A percentile compares a stretch with the other conserved stretches of the same genome.
These are phyloP conservation scores for Fraxinus cuspidata DNA, from an alignment of 257 asterid genomes.

Conservation along the genomic window DNA sequence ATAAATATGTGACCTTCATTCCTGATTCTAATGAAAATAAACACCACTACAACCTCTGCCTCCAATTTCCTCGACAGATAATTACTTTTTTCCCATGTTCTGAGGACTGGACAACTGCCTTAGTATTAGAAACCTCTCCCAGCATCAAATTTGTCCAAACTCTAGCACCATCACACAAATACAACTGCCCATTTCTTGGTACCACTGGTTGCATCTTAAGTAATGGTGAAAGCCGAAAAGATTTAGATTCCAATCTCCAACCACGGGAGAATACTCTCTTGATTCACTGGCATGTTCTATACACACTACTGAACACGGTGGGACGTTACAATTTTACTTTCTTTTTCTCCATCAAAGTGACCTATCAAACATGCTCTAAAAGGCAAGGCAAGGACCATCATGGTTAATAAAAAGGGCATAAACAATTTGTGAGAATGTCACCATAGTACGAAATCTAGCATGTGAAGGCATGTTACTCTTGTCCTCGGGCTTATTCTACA, in stretches of 20 bases:
- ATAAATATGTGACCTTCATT: slow-evolving; percentile 5
- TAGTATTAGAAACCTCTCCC: background rate
- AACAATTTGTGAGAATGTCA: slow-evolving; percentile 19
- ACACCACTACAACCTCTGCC: slow-evolving; percentile 16
- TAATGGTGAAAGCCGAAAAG: background rate
- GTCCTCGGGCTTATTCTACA: background rate
- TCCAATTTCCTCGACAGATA: slow-evolving; percentile 16
- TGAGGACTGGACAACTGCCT: slow-evolving; percentile 26
- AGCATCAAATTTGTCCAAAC: background rate
- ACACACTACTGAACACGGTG: background rate
- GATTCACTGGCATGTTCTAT: background rate
- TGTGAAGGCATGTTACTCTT: slow-evolving; percentile 43
- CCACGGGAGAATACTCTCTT: background rate
- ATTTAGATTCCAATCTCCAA: background rate
- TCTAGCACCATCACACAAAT: background rate
- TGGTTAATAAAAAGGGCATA: slow-evolving; percentile 12
- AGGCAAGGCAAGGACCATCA: slow-evolving; percentile 18
- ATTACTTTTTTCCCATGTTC: slow-evolving; percentile 29
- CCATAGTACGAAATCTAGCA: slow-evolving; percentile 21
- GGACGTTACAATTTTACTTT: background rate
- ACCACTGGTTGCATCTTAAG: background rate
- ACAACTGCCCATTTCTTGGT: background rate
- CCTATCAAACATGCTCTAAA: background rate
- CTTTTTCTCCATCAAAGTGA: background rate
- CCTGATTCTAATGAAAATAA: slow-evolving; percentile 9